phyloP scores from a whole-genome alignment of 225 moss, liverwort and hornwort genomes.

The Asterella californica region DNA sequence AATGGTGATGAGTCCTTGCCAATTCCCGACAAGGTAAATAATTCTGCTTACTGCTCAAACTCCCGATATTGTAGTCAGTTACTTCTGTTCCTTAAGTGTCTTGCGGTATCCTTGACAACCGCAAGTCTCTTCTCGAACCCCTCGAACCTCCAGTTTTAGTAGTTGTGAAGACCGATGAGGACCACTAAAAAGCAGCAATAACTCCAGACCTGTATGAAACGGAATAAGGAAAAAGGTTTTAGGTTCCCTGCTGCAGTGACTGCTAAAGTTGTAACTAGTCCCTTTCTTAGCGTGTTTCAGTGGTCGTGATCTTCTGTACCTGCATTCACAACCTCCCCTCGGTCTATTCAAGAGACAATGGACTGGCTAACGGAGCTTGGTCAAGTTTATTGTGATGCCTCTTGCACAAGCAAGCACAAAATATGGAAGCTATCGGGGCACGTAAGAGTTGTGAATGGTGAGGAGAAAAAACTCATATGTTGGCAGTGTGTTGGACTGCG shows the following conservation, averaged over 20 bases:
- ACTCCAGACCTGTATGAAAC: neutral
- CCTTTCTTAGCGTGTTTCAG: neutral
- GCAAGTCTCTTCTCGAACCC: neutral
- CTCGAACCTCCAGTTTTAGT: neutral
- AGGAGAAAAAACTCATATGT: too few relatives aligned
- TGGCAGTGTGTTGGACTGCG: neutral
- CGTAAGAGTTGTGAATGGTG: too few relatives aligned
- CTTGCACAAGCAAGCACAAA: too few relatives aligned
- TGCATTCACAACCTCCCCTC: neutral
- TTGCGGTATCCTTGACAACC: neutral
- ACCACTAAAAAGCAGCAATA: neutral
- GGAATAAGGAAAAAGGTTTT: neutral
- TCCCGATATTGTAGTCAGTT: neutral
- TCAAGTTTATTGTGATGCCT: too few relatives aligned
- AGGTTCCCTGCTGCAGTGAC: neutral
- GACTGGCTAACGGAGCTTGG: too few relatives aligned
- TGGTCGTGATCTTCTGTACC: neutral
- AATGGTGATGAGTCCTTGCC: slow-evolving; percentile 70
- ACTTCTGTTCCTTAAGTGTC: neutral
- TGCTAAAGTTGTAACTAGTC: neutral
- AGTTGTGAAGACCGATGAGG: neutral
- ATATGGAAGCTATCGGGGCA: too few relatives aligned
- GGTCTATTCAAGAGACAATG: too few relatives aligned
- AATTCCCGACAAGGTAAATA: slow-evolving; percentile 57
- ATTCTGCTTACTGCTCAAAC: neutral